phyloP scores from a whole-genome alignment of 2,329 filamentous ascomycete genomes.

The Aureobasidium sp. region DNA sequence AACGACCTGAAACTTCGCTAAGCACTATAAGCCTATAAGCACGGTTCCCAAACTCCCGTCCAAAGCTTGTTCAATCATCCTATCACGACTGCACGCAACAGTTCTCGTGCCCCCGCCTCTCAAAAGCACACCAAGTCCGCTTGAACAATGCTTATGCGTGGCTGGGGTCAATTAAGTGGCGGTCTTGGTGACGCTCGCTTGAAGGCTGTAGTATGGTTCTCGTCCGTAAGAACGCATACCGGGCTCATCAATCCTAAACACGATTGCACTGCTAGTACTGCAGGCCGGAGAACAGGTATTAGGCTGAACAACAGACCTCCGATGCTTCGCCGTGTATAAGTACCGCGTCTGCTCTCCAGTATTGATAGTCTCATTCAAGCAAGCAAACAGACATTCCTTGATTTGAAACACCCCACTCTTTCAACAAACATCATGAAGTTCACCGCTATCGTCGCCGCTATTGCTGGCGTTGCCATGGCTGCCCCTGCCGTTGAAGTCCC shows the following conservation, averaged over 20 bases:
- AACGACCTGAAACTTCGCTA: no score
- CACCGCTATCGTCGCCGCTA: constrained; percentile 7
- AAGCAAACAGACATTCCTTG: not conserved
- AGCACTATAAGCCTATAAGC: no score
- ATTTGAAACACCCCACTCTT: not conserved
- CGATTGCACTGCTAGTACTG: not conserved
- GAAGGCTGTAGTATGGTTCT: not conserved
- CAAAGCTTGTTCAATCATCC: not conserved
- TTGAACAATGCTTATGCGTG: not conserved
- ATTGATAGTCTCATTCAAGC: not conserved
- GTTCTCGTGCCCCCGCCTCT: not conserved
- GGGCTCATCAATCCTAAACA: not conserved
- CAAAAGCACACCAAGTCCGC: no score
- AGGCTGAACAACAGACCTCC: not conserved
- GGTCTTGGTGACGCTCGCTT: not conserved
- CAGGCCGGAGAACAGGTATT: not conserved
- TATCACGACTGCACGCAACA: not conserved
- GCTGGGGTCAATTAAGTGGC: not conserved
- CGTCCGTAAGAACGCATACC: not conserved
- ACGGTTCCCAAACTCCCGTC: not conserved
- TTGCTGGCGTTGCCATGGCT: constrained; percentile 16
- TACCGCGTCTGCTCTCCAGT: not conserved
- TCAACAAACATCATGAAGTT: constrained; percentile 14
- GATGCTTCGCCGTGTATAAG: not conserved
- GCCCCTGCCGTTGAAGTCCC: constrained; percentile 14